Evolutionary conservation across 2,329 filamentous ascomycete genomes (phyloP).

Genomic region (Paracorniculantispora psalliotae): DNA sequence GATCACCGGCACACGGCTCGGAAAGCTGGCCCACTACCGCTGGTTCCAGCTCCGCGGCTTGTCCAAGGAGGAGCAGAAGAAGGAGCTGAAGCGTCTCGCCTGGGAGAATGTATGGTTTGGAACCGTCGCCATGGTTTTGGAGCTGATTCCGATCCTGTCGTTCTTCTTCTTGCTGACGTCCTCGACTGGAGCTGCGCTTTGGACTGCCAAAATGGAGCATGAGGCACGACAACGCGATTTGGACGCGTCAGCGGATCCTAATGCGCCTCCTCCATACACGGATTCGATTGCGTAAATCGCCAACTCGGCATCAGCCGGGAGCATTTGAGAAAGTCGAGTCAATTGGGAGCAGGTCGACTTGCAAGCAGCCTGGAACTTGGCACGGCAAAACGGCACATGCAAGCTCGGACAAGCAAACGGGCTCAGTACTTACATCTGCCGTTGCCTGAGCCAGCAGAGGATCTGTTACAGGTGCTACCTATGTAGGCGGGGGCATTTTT

Average conservation of each 20-base stretch:
- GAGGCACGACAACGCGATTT: conserved; percentile 29
- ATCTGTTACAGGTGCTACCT: no score
- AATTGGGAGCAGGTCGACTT: not conserved
- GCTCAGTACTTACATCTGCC: not conserved
- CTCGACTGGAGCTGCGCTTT: conserved; percentile 77
- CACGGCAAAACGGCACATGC: not conserved
- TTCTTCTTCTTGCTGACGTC: conserved; percentile 92
- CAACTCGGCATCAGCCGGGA: not conserved
- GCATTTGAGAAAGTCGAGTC: not conserved
- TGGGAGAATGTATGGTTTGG: conserved; percentile 96
- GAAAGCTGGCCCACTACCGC: conserved; percentile 84
- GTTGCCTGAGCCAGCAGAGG: no score
- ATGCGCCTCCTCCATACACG: conserved; percentile 12
- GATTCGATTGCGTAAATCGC: not conserved
- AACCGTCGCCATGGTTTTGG: conserved; percentile 73
- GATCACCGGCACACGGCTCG: conserved; percentile 79
- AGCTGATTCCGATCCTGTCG: conserved; percentile 85
- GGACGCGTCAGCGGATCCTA: not conserved
- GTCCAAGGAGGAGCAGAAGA: conserved; percentile 66
- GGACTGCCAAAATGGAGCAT: conserved; percentile 74
- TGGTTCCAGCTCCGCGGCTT: conserved; percentile 80
- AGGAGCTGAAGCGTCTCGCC: conserved; percentile 59
- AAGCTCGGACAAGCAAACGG: not conserved
- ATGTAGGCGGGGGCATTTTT: no score
- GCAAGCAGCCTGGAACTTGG: not conserved